Evolutionary conservation across 805 yeast species (phyloP).

Genomic region (Kuraishia cidri): DNA sequence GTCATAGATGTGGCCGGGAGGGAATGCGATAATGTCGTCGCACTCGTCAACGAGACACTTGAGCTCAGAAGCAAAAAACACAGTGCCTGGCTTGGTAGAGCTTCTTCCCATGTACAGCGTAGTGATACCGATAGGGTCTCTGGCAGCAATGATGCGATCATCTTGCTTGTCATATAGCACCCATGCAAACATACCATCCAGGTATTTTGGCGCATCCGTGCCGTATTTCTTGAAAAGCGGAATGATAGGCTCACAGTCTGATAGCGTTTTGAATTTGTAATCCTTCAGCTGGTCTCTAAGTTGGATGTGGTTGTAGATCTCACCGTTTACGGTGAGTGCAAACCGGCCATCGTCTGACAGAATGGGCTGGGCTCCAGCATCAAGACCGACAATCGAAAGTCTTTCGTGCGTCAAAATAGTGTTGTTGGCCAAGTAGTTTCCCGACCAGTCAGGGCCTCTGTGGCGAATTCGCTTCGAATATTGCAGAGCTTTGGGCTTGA

Average conservation of each 20-base stretch:
- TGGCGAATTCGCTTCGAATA: conserved; percentile 91
- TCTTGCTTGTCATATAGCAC: conserved; percentile 75
- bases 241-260: conserved; percentile 97
- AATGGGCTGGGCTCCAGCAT: conserved; percentile 98
- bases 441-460: conserved; percentile 99
- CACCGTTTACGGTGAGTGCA: conserved; percentile 89
- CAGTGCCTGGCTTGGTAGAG: conserved; percentile 58
- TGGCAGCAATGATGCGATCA: conserved; percentile 91
- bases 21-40: conserved; percentile 88
- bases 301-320: conserved; percentile 93
- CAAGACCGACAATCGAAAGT: conserved; percentile 94
- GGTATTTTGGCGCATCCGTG: conserved; percentile 80
- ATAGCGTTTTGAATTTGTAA: conserved; percentile 74
- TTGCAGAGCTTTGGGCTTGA: conserved; percentile 84
- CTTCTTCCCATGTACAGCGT: conserved; percentile 92
- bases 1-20: conserved; percentile 97
- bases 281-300: conserved; percentile 68
- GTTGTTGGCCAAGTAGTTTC: conserved; percentile 69
- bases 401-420: conserved; percentile 93
- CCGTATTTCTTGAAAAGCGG: conserved; percentile 86
- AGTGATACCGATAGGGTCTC: conserved; percentile 98
- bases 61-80: conserved; percentile 89
- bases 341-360: conserved; percentile 67
- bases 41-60: conserved; percentile 93
- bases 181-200: conserved; percentile 98